A percentile compares a stretch with the other conserved stretches of the same genome.
phyloP scores from a whole-genome alignment of 2,329 filamentous ascomycete species.

The Fusarium tanahbumbuense region DNA sequence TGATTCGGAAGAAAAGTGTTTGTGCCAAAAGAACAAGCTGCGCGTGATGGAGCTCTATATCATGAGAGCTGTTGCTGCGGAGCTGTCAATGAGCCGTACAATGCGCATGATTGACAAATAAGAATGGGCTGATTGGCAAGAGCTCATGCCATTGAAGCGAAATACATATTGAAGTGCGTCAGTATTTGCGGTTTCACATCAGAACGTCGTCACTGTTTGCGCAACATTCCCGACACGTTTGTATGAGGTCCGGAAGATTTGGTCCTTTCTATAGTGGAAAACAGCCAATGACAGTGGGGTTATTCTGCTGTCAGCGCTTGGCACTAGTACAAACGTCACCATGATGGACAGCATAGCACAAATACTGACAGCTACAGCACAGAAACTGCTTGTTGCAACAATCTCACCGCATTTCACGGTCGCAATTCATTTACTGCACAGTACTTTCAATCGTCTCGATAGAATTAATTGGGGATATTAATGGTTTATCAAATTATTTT shows the following conservation, averaged over 20 bases:
- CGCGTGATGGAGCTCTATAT: neutral
- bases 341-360: conserved; percentile 1
- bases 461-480: neutral
- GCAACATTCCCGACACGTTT: neutral
- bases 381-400: neutral
- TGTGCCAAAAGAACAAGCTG: neutral
- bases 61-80: neutral
- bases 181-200: conserved; percentile 1
- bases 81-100: neutral
- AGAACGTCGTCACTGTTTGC: conserved; percentile 20
- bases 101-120: neutral
- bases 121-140: neutral
- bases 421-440: neutral
- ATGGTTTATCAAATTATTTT: neutral
- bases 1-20: neutral
- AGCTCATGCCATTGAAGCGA: neutral
- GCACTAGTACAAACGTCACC: conserved; percentile 2
- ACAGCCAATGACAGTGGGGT: neutral
- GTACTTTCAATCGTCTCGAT: no score
- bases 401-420: neutral
- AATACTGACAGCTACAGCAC: neutral
- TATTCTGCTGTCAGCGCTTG: neutral
- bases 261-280: neutral
- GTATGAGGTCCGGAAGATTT: neutral
- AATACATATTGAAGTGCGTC: neutral